These are phyloP conservation scores for Pyrus betulifolia DNA, from an alignment of 306 rosid species.

Conservation along the genomic window DNA sequence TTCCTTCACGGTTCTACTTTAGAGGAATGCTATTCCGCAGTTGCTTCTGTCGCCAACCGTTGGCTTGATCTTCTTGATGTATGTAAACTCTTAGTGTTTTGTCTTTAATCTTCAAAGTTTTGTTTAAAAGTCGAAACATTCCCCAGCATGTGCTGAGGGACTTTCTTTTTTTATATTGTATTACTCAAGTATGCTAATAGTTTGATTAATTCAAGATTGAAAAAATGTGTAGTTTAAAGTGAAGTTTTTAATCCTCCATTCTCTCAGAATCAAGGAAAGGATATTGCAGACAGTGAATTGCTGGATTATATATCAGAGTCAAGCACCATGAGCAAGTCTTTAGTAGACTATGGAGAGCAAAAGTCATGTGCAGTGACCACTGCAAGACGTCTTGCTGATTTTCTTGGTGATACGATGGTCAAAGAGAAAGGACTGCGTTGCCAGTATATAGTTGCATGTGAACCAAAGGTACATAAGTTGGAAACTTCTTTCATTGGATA, in stretches of 20 bases:
- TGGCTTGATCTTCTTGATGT: conserved; percentile 99
- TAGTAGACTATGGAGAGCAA: conserved; percentile 83
- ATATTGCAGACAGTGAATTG: conserved; percentile 86
- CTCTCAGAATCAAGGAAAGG: conserved; percentile 82
- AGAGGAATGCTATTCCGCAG: conserved; percentile 86
- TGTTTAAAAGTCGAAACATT: background rate
- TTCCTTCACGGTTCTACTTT: conserved; percentile 87
- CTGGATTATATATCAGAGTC: conserved; percentile 97
- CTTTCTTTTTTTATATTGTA: background rate
- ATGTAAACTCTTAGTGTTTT: conserved; percentile 25
- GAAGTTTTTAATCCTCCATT: background rate
- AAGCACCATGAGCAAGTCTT: conserved; percentile 99
- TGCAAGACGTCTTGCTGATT: conserved; percentile 90
- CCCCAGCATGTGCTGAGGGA: background rate
- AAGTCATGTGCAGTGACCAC: conserved; percentile 96
- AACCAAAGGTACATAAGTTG: conserved; percentile 58
- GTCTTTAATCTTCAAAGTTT: conserved; percentile 9
- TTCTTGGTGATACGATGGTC: conserved; percentile 93
- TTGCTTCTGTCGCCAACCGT: conserved; percentile 78
- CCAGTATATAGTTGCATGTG: conserved; percentile 93
- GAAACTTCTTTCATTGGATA: background rate
- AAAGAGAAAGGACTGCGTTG: conserved; percentile 96
- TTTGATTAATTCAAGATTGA: background rate
- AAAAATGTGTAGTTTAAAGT: conserved; percentile 4
- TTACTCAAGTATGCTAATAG: background rate